Conservation (phyloP, 2,329 filamentous ascomycete species). For the Dactylonectria estremocensis region DNA sequence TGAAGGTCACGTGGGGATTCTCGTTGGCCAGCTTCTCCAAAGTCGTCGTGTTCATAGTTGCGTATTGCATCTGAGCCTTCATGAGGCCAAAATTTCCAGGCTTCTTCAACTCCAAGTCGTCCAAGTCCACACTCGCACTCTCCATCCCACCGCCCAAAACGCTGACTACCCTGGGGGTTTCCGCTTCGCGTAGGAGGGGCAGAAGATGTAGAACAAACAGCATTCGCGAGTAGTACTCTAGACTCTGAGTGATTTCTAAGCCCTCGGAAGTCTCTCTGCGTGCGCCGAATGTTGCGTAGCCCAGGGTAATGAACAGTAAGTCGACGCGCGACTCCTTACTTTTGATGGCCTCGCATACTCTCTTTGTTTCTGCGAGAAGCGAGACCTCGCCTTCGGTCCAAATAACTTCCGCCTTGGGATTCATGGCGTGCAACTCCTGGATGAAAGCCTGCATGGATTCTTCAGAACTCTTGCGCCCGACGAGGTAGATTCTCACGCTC, state of each 20-base stretch:
- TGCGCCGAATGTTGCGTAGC: conserved; percentile 59
- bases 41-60: conserved; percentile 42
- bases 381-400: conserved; percentile 61
- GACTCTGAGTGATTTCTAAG: conserved; percentile 56
- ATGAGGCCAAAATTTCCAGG: conserved; percentile 46
- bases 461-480: conserved; percentile 58
- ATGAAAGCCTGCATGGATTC: conserved; percentile 52
- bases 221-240: conserved; percentile 62
- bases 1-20: conserved; percentile 43
- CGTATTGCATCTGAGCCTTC: conserved; percentile 49
- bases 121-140: conserved; percentile 36
- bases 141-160: conserved; percentile 44
- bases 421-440: conserved; percentile 53
- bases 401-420: conserved; percentile 58
- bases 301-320: conserved; percentile 61
- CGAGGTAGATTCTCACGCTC: conserved; percentile 57
- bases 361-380: conserved; percentile 60
- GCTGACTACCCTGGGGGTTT: conserved; percentile 47
- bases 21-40: conserved; percentile 45
- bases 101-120: conserved; percentile 49
- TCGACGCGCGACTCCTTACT: conserved; percentile 57
- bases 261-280: conserved; percentile 59
- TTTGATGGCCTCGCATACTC: conserved; percentile 57
- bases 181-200: conserved; percentile 53
- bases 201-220: conserved; percentile 58